phyloP scores from a whole-genome alignment of 108 stramenopile genomes.

The Nannochloropsis gaditana region DNA sequence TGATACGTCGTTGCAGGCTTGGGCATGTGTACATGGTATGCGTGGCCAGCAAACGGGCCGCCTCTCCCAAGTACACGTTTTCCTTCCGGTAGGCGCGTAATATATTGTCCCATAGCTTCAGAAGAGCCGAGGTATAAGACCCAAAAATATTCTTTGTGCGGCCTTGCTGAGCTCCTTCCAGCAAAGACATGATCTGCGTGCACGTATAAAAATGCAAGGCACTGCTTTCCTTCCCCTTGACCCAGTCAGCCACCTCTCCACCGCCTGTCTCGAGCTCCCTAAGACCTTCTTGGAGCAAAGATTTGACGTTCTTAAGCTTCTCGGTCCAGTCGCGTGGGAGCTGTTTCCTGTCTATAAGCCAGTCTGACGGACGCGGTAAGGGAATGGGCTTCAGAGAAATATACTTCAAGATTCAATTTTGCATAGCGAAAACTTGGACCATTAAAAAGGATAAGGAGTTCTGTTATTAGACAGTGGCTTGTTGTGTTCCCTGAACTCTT shows the following conservation, averaged over 20 bases:
- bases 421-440: too few relatives aligned
- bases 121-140: not conserved
- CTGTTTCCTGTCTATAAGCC: not conserved
- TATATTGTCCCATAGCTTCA: not conserved
- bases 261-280: not conserved
- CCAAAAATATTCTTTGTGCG: constrained; percentile 15
- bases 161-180: constrained; percentile 19
- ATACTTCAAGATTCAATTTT: too few relatives aligned
- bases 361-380: not conserved
- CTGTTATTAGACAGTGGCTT: too few relatives aligned
- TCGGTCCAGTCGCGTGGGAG: not conserved
- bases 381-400: too few relatives aligned
- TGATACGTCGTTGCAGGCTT: not conserved
- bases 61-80: not conserved
- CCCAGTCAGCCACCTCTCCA: not conserved
- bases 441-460: too few relatives aligned
- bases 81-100: not conserved
- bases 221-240: not conserved
- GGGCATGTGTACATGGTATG: not conserved
- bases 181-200: constrained; percentile 11
- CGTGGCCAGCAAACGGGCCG: not conserved
- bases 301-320: not conserved
- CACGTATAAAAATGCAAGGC: not conserved
- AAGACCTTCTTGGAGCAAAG: not conserved
- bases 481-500: too few relatives aligned